Base-by-base conservation (phyloP, 2,329 filamentous ascomycete genomes). In the Exserohilum rostratum region DNA sequence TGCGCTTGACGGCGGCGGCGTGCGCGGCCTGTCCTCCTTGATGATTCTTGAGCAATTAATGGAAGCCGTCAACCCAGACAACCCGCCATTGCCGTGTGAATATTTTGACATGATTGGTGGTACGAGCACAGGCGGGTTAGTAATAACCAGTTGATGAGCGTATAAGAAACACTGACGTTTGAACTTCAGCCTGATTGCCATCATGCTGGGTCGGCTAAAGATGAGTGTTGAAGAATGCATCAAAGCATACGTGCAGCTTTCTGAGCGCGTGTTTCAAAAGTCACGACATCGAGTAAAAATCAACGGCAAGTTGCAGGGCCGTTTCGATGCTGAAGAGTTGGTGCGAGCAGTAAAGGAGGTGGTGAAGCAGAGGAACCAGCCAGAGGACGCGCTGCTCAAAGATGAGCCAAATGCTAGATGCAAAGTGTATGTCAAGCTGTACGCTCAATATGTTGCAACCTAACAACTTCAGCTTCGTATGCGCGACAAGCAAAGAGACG, bases 401-500 rank as follows among this genome's bases (percentile, higher is more conserved):
- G 50, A 60, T 34, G 40, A 7, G n/a, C 31, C 50, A 31, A 34
- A 46, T 10, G 39, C 50, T 18, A 20, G 1, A 1, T 59, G 52
- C 43, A 53, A 53, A 50, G 56, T 59, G 46, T 55, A 55, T 18
- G 55, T 12, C 11, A 22, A 11, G 18, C 5, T 38, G 11, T 12
- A 13, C 15, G 18, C 17, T 22, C 25, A 37, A 5, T 12, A 40
- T 20, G 17, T 6, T 35, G 5, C 13, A 31, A 12, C 34, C 50
- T 55, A 35, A 58, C 40, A 7, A 5, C 27, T 7, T 25, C 38
- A 59, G 53, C 27, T 60, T 60, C 13, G 51, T 60, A 31, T 51
- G 50, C 25, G 69, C 73, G 20, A 74, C 68, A 33, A 72, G 70
- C 39, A 67, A 68, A 40, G 56, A 70, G 43, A 76, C 67, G 2